Evolutionary conservation across 148 eudicot species (phyloP).

Genomic region (Chenopodium album): DNA sequence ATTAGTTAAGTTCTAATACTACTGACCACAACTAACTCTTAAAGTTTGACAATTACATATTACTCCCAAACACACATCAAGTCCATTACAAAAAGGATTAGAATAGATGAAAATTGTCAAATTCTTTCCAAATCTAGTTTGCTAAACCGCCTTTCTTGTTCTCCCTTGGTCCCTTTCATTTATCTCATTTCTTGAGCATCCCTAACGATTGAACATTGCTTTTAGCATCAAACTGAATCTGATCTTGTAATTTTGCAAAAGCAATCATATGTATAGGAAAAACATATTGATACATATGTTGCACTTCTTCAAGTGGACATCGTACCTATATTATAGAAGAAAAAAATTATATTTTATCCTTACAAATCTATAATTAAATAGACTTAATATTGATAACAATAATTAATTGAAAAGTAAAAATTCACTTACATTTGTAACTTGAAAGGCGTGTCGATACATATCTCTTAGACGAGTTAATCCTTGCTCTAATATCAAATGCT

Average conservation of each 20-base stretch:
- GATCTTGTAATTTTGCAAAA: not conserved
- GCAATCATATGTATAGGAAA: not conserved
- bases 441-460: not conserved
- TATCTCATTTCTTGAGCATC: not conserved
- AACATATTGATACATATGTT: not conserved
- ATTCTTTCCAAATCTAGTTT: not conserved
- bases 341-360: too few species aligned
- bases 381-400: too few species aligned
- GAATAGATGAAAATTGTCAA: not conserved
- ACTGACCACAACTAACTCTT: too few species aligned
- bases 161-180: not conserved
- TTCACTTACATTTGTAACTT: too few species aligned
- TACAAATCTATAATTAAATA: too few species aligned
- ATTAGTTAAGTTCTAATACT: too few species aligned
- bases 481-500: too few species aligned
- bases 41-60: too few species aligned
- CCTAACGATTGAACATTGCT: not conserved
- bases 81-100: too few species aligned
- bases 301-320: not conserved
- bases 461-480: too few species aligned
- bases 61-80: too few species aligned
- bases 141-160: not conserved
- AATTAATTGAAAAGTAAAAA: too few species aligned
- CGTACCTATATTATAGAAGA: not conserved
- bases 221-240: not conserved